phyloP scores from a whole-genome alignment of 164 flowering plant genomes.

The Hamamelis virginiana region DNA sequence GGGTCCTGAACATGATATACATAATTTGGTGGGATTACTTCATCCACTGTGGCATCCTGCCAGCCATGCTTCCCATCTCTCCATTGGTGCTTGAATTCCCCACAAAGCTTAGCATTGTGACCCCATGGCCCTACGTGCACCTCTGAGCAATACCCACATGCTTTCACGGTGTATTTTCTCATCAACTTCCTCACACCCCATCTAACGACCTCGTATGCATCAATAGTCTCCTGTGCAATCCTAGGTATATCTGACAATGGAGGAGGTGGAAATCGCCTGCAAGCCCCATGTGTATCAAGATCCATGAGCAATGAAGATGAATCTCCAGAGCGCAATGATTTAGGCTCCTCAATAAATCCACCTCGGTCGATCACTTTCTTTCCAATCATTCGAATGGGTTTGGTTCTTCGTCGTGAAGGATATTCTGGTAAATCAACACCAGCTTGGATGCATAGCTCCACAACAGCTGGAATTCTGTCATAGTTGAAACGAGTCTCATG shows the following conservation, averaged over 20 bases:
- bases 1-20: conserved; percentile 91
- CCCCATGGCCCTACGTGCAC: conserved; percentile 99
- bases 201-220: conserved; percentile 70
- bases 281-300: conserved; percentile 60
- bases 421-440: conserved; percentile 84
- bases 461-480: conserved; percentile 90
- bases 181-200: conserved; percentile 64
- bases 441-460: conserved; percentile 96
- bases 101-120: conserved; percentile 88
- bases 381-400: conserved; percentile 76
- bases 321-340: conserved; percentile 25
- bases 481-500: conserved; percentile 81
- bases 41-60: conserved; percentile 89
- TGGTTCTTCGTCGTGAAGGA: conserved; percentile 79
- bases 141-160: conserved; percentile 95
- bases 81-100: conserved; percentile 93
- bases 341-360: conserved; percentile 64
- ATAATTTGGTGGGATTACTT: conserved; percentile 84
- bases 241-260: conserved; percentile 33
- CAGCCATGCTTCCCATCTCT: conserved; percentile 98
- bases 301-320: conserved; percentile 39
- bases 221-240: conserved; percentile 66
- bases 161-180: conserved; percentile 79
- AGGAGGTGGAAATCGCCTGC: conserved; percentile 42
- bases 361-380: conserved; percentile 82